These are phyloP conservation scores for Diplodia seriata DNA, from an alignment of 2,329 filamentous ascomycete species.

Conservation along the genomic window DNA sequence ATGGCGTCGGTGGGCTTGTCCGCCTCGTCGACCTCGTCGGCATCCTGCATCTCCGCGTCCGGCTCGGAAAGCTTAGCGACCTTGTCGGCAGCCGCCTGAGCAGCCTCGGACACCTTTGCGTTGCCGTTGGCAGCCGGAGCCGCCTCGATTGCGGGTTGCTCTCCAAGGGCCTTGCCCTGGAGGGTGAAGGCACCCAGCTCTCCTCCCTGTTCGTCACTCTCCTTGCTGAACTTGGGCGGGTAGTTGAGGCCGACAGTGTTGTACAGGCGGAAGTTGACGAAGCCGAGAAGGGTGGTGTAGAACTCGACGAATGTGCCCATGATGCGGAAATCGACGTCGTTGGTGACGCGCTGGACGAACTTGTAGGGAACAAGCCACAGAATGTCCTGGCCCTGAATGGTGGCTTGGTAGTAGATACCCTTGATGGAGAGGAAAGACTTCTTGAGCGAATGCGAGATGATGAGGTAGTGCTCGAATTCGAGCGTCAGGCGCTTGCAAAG, in stretches of 20 bases:
- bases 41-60: slow-evolving; percentile 45
- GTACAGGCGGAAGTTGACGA: slow-evolving; percentile 95
- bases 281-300: slow-evolving; percentile 94
- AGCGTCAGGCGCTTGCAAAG: slow-evolving; percentile 91
- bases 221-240: slow-evolving; percentile 88
- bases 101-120: slow-evolving; percentile 49
- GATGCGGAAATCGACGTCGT: slow-evolving; percentile 96
- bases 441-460: slow-evolving; percentile 85
- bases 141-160: slow-evolving; percentile 38
- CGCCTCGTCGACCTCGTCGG: slow-evolving; percentile 46
- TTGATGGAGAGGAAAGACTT: slow-evolving; percentile 99
- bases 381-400: slow-evolving; percentile 94
- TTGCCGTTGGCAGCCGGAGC: slow-evolving; percentile 37
- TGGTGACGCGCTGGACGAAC: slow-evolving; percentile 93
- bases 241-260: slow-evolving; percentile 91
- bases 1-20: slow-evolving; percentile 59
- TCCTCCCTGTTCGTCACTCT: slow-evolving; percentile 86
- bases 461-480: slow-evolving; percentile 98
- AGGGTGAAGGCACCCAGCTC: slow-evolving; percentile 91
- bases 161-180: slow-evolving; percentile 71
- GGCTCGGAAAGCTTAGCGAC: slow-evolving; percentile 44
- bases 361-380: slow-evolving; percentile 97
- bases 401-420: slow-evolving; percentile 99
- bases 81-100: slow-evolving; percentile 58
- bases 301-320: slow-evolving; percentile 99